These are phyloP conservation scores for Elsinoe fawcettii DNA, from an alignment of 2,329 filamentous ascomycete genomes.

Conservation along the genomic window DNA sequence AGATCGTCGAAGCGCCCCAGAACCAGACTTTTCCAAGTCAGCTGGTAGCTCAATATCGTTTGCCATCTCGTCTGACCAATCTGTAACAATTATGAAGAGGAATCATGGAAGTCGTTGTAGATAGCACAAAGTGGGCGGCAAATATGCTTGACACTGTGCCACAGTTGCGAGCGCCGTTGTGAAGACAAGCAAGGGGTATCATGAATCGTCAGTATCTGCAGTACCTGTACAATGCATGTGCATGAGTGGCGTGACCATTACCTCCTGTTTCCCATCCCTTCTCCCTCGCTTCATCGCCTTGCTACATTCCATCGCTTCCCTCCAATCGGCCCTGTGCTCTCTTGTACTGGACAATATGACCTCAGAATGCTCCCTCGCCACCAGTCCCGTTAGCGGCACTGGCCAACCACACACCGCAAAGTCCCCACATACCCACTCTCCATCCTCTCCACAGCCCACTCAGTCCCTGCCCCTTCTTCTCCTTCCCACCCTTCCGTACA, in stretches of 20 bases:
- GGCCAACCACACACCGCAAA: conserved; percentile 67
- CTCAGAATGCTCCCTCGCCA: conserved; percentile 27
- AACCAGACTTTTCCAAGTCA: too few species aligned
- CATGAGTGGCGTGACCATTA: conserved; percentile 8
- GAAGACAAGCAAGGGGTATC: conserved; percentile 9
- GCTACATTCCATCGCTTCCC: not conserved
- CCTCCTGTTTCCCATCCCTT: not conserved
- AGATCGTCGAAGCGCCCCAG: too few species aligned
- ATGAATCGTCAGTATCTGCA: conserved; percentile 12
- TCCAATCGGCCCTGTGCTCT: too few species aligned
- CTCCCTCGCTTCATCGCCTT: too few species aligned
- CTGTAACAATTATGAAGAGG: too few species aligned
- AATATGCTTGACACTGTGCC: too few species aligned
- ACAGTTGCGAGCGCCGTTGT: too few species aligned
- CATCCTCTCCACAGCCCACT: conserved; percentile 65
- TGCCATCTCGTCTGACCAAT: too few species aligned
- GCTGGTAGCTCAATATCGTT: too few species aligned
- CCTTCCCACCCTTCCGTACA: conserved; percentile 2
- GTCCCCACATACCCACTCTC: conserved; percentile 70
- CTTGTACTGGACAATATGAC: not conserved
- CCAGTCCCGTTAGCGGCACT: conserved; percentile 53
- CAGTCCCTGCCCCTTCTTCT: conserved; percentile 56
- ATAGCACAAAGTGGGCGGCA: too few species aligned
- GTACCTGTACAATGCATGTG: conserved; percentile 10
- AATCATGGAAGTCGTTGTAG: too few species aligned